Base-by-base conservation (phyloP, 305 asterid species). In the Fraxinus angustifolia region DNA sequence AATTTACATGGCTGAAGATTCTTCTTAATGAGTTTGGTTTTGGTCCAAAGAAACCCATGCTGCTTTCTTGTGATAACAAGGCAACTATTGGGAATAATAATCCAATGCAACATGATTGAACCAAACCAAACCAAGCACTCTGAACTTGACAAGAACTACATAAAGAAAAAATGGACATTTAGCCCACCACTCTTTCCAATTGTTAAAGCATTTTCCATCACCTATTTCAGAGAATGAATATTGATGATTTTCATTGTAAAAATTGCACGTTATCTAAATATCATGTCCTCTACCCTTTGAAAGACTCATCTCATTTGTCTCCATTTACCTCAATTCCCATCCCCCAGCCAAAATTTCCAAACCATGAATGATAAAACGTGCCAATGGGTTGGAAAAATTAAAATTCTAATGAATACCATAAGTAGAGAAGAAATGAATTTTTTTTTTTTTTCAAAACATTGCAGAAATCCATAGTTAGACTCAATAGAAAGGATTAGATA, bases 401-500 rank as follows among this genome's bases (percentile, higher is more conserved):
- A 30, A 28, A 28, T 65, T 65, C 74, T 30, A 23, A 14, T 68
- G 19, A 4, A 28, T 28, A 31, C 16, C 74, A 68, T 0, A 30
- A 68, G 74, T 16, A 30, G 33, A 65, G 8, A 21, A 30, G 73
- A 28, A 67, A 30, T 4, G 21, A 23, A 35, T 3, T 33, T 31
- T 31, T 31, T 2, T 6, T 34, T 34, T 35, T 38, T 33, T 34
- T 74, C 0, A 73, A 31, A 26, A 23, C 35, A 76, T 68, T 58
- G 48, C 5, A 73, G 7, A 72, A 75, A 80, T 50, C 17, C 71
- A 75, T 56, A 77, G 68, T 73, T 3, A 30, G 50, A 73, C 26
- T 80, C 56, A 78, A 76, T 62, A 70, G 78, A 65, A 77, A 84
- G 58, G 78, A 76, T 28, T 17, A 74, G 30, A 78, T 56, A 84